A percentile compares a stretch with the other conserved stretches of the same genome.
phyloP scores from a whole-genome alignment of 1,284 basidiomycete species.

The Trametes sp. region DNA sequence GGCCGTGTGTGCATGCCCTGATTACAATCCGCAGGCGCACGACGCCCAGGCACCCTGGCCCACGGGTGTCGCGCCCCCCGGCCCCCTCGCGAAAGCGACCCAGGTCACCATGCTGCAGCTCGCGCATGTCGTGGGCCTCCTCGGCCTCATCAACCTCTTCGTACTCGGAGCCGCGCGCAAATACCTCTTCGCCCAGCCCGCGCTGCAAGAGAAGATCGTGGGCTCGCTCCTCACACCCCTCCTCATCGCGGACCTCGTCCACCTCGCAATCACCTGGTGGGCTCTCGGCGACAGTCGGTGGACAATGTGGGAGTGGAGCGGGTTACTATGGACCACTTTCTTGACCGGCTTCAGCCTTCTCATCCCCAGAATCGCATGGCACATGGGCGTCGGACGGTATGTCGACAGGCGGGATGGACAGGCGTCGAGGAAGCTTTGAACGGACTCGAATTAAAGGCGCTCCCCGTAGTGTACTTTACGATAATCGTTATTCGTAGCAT shows the following conservation, averaged over 20 bases:
- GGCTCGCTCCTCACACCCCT: conserved; percentile 69
- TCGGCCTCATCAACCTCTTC: conserved; percentile 74
- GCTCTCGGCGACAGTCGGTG: conserved; percentile 73
- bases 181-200: conserved; percentile 62
- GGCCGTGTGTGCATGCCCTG: neutral
- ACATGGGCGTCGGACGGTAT: conserved; percentile 75
- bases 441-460: conserved; percentile 14
- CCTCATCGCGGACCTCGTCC: conserved; percentile 69
- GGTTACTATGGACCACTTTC: conserved; percentile 72
- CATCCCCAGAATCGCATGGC: conserved; percentile 74
- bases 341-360: conserved; percentile 69
- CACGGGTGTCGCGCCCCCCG: conserved; percentile 51
- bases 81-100: conserved; percentile 64
- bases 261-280: conserved; percentile 73
- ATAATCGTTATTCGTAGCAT: conserved; percentile 27
- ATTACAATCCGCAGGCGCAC: conserved; percentile 57
- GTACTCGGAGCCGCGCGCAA: conserved; percentile 65
- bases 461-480: conserved; percentile 26
- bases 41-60: conserved; percentile 80
- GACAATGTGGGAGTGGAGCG: conserved; percentile 65
- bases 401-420: conserved; percentile 66
- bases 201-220: conserved; percentile 75
- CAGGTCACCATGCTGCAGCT: conserved; percentile 73
- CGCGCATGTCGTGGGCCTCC: conserved; percentile 75
- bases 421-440: conserved; percentile 34